A percentile compares a stretch with the other conserved stretches of the same genome.
Evolutionary conservation across 2,329 filamentous ascomycete species (phyloP).

Genomic region (Pseudocercospora vitis): DNA sequence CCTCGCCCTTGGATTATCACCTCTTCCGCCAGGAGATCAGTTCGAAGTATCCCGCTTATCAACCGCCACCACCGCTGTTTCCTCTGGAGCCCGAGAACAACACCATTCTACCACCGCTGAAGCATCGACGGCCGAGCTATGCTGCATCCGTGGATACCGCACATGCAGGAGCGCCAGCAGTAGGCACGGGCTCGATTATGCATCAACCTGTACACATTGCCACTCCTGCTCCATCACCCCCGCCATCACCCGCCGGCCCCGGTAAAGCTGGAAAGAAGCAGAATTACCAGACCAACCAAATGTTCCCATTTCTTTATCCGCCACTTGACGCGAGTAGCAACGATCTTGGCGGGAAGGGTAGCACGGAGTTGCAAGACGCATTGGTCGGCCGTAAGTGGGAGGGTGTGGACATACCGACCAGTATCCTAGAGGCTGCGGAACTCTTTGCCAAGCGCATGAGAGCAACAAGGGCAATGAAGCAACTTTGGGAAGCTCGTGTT

Average conservation of each 20-base stretch:
- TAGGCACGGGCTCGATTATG: constrained; percentile 68
- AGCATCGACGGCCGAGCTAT: constrained; percentile 62
- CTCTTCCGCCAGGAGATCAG: constrained; percentile 94
- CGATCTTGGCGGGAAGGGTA: constrained; percentile 84
- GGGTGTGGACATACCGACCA: constrained; percentile 89
- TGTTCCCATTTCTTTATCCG: constrained; percentile 96
- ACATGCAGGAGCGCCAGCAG: constrained; percentile 50
- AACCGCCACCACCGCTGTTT: constrained; percentile 78
- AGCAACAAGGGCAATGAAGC: constrained; percentile 86
- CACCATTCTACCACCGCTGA: constrained; percentile 81
- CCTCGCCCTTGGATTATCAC: constrained; percentile 93
- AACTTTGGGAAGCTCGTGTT: constrained; percentile 93
- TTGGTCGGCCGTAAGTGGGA: constrained; percentile 86
- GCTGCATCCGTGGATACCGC: constrained; percentile 35
- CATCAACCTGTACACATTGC: constrained; percentile 97
- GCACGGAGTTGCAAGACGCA: constrained; percentile 73
- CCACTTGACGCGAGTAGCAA: constrained; percentile 87
- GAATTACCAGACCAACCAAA: constrained; percentile 98
- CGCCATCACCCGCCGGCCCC: constrained; percentile 79
- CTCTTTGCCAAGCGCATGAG: constrained; percentile 87
- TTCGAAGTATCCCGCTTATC: constrained; percentile 96
- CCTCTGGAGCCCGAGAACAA: constrained; percentile 88
- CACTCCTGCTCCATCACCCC: constrained; percentile 94
- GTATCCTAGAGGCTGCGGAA: constrained; percentile 91
- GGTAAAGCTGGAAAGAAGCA: constrained; percentile 96